Base-by-base conservation (phyloP, 2,329 filamentous ascomycete species). In the Aspergillus sp. region DNA sequence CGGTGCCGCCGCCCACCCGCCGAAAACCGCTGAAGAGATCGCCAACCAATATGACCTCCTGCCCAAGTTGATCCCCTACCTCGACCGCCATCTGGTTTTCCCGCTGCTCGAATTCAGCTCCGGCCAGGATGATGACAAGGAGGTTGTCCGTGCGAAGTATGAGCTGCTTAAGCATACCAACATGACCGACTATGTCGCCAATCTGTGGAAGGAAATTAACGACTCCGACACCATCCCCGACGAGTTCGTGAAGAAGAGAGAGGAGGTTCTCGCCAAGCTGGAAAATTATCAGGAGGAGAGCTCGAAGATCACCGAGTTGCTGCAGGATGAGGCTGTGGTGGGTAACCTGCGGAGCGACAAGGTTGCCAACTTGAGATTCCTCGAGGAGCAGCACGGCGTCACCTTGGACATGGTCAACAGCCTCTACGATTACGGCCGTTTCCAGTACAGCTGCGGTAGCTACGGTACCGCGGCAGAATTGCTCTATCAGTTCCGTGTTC, bases 131-230 rank as follows among this genome's bases (percentile, higher is more conserved):
- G 88, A 91, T 67, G 83, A 85, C 63, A 82, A 81, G 65, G 86
- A 92, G 72, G 86, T 95, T 65, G 87, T 87, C 58, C 84, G 88
- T 70, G 86, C 91, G 65, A 96, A 96, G 76, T 96, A 93, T 74
- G 87, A 93, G 76, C 85, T 99, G 53, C 85, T 99, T 63, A 93
- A 95, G 79, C 87, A 91, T 73, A 97, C 94, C 68, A 96, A 97
- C 81, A 99, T 99, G 94, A 94, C 88, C 67, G 94, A 99, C 76
- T 99, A 95, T 73, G 90, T 97, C 50, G 92, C 92, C 68, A 89
- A 87, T 67, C 79, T 99, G 62, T 90, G 95, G 81, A 88, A 89
- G 72, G 89, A 96, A 68, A 84, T 99, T 61, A 85, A 97, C 78
- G 82, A 86, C 64, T 83, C 90, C 59, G 81, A 88, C 55, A 82